Conservation (phyloP, 768 basidiomycete species). For the Glaciozyma antarctica region DNA sequence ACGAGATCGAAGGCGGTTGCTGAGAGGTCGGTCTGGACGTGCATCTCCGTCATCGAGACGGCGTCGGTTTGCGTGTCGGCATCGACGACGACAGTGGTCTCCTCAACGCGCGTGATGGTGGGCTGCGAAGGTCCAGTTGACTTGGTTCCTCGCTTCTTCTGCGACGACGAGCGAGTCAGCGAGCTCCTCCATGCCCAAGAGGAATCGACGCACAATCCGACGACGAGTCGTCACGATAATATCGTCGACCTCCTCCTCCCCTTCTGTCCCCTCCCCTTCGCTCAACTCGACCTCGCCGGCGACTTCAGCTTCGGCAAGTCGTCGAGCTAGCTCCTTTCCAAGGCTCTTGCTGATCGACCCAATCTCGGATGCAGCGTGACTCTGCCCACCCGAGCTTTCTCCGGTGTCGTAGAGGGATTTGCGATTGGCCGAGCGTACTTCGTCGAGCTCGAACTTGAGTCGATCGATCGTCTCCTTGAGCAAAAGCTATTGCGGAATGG, state of each 20-base stretch:
- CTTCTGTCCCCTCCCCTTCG: conserved; percentile 4
- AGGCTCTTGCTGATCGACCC: conserved; percentile 21
- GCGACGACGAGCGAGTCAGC: not conserved
- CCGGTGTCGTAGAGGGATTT: conserved; percentile 13
- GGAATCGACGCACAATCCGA: conserved; percentile 13
- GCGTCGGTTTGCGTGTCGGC: conserved; percentile 20
- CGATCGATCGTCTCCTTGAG: conserved; percentile 94
- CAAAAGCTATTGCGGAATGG: conserved; percentile 37
- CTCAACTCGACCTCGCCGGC: conserved; percentile 1
- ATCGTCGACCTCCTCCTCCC: conserved; percentile 21
- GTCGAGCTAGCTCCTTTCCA: conserved; percentile 19
- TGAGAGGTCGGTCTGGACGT: conserved; percentile 17
- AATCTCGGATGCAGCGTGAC: conserved; percentile 4
- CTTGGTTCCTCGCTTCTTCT: conserved; percentile 28
- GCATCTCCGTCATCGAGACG: not conserved
- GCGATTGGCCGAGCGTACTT: conserved; percentile 50
- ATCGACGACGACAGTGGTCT: conserved; percentile 16
- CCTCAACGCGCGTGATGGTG: conserved; percentile 12
- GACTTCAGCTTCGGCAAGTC: not conserved
- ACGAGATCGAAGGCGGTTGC: conserved; percentile 18
- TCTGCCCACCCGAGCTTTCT: not conserved
- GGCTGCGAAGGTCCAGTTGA: not conserved
- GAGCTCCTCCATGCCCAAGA: not conserved
- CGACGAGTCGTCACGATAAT: conserved; percentile 27
- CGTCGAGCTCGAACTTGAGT: conserved; percentile 87